Conservation (phyloP, 148 eudicot genomes). For the Chenopodium album region DNA sequence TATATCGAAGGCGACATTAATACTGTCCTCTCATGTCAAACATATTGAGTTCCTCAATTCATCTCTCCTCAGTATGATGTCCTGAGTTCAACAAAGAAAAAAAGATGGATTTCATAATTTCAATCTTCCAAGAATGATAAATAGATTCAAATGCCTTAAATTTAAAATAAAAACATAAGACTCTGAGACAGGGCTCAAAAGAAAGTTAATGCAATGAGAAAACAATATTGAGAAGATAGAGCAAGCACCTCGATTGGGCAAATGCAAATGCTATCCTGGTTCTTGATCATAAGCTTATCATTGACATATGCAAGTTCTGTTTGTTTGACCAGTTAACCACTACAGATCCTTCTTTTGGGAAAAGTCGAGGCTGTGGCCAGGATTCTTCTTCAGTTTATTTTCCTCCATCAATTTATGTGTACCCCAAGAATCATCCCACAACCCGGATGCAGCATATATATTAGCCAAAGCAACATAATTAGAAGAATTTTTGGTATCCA, state of each 20-base stretch:
- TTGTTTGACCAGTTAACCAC: not conserved
- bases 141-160: not conserved
- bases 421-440: constrained; percentile 33
- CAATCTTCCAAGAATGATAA: not conserved
- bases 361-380: constrained; percentile 33
- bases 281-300: not conserved
- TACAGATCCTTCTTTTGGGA: constrained; percentile 1
- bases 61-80: not conserved
- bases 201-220: not conserved
- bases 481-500: constrained; percentile 24
- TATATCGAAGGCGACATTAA: not conserved
- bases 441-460: constrained; percentile 28
- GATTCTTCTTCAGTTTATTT: constrained; percentile 31
- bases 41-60: not conserved
- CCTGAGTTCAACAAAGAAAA: not conserved
- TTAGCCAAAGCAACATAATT: constrained; percentile 33
- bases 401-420: constrained; percentile 26
- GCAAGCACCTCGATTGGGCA: not conserved
- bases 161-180: not conserved
- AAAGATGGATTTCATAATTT: not conserved
- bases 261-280: not conserved
- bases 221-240: not conserved
- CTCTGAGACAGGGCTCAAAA: not conserved
- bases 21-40: not conserved
- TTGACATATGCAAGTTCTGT: not conserved